These are phyloP conservation scores for Pythium apleroticum DNA, from an alignment of 352 stramenopile species.

Conservation along the genomic window DNA sequence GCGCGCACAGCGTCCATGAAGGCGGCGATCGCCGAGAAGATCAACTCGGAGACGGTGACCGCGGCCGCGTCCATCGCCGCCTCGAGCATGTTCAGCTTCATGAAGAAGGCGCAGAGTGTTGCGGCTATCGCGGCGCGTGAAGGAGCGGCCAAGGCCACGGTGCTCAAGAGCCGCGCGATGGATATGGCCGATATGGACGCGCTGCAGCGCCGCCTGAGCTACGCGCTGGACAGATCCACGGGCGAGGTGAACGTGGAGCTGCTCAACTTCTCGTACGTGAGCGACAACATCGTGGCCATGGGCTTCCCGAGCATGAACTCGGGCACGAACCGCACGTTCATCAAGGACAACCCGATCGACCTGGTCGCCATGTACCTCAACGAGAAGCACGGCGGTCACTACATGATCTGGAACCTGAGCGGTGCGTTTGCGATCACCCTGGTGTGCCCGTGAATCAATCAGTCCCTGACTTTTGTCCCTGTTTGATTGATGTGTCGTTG, in stretches of 20 bases:
- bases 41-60: slow-evolving; percentile 71
- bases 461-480: background rate
- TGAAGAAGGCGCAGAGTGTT: slow-evolving; percentile 83
- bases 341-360: slow-evolving; percentile 89
- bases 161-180: slow-evolving; percentile 71
- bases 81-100: slow-evolving; percentile 77
- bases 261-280: slow-evolving; percentile 93
- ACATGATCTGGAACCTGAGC: slow-evolving; percentile 98
- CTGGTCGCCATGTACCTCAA: slow-evolving; percentile 94
- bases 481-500: background rate
- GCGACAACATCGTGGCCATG: slow-evolving; percentile 87
- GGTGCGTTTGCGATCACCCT: slow-evolving; percentile 32
- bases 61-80: slow-evolving; percentile 61
- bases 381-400: slow-evolving; percentile 91
- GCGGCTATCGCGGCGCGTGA: slow-evolving; percentile 71
- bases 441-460: background rate
- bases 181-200: slow-evolving; percentile 87
- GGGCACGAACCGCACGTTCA: slow-evolving; percentile 66
- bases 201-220: slow-evolving; percentile 75
- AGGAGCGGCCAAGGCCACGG: slow-evolving; percentile 67
- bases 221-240: slow-evolving; percentile 75
- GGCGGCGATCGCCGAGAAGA: slow-evolving; percentile 53
- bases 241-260: slow-evolving; percentile 83
- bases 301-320: slow-evolving; percentile 89
- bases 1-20: slow-evolving; percentile 50